A percentile compares a stretch with the other conserved stretches of the same genome.
These are phyloP conservation scores for Echites panduratus DNA, from an alignment of 257 asterid genomes.

Conservation along the genomic window DNA sequence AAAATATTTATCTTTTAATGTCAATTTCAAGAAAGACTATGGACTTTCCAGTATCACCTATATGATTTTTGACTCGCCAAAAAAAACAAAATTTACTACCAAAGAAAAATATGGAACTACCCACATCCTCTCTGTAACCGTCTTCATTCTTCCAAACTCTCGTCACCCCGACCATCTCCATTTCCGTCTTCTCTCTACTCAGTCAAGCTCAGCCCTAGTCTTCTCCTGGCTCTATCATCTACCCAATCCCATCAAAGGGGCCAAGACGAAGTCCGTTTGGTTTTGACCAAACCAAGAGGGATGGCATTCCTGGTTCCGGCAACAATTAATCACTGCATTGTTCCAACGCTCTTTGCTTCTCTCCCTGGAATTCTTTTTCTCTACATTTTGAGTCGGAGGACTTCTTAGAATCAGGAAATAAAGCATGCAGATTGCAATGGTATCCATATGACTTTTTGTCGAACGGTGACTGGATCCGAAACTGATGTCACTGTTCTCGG, in stretches of 20 bases:
- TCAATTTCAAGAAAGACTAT: no score
- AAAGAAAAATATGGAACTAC: no score
- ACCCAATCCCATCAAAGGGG: background rate
- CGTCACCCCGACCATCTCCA: background rate
- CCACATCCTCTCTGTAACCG: no score
- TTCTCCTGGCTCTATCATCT: no score
- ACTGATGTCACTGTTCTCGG: slow-evolving; percentile 45
- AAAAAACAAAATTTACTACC: no score
- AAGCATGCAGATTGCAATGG: slow-evolving; percentile 15
- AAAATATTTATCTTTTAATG: no score
- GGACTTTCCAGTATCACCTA: no score
- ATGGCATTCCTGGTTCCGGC: background rate
- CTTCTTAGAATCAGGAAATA: slow-evolving; percentile 2
- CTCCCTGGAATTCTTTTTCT: slow-evolving; percentile 22
- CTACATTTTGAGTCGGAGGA: slow-evolving; percentile 23
- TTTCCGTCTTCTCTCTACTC: background rate
- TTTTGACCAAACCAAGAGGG: background rate
- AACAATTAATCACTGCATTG: slow-evolving; percentile 23
- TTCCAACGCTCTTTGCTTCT: slow-evolving; percentile 25
- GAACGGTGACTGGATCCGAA: slow-evolving; percentile 15
- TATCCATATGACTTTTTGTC: slow-evolving; percentile 12
- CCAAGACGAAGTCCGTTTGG: background rate
- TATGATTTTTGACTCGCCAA: no score
- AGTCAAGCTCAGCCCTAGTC: background rate
- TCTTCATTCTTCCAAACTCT: no score